Evolutionary conservation across 2,329 filamentous ascomycete genomes (phyloP), one percentile per base, ranked within the genome.

Genomic region (Penicillium sp.): DNA sequence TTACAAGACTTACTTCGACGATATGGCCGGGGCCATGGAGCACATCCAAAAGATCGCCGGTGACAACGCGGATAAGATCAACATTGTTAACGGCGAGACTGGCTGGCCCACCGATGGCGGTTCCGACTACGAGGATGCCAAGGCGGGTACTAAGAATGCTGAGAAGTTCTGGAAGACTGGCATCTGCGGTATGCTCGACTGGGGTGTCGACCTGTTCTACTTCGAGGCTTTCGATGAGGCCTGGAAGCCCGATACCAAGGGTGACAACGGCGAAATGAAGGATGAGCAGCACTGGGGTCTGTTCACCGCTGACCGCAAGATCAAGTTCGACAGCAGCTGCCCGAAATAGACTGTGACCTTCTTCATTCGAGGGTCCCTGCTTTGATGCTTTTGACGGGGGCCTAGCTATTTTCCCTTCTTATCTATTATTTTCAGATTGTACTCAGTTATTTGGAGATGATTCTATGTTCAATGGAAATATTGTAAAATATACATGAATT

Each of bases 161-260:
- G 70, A 79, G 58, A 76, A 72, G 23, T 90, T 84, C 76, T 89
- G 79, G 76, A 74, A 82, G 63, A 70, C 82, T 42, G 83, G 80
- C 59, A 80, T 88, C 65, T 89, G 87, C 70, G 80, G 80, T 47
- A 80, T 87, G 66, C 73, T 88, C 34, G 78, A 77, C 59, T 88
- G 84, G 83, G 84, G 84, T 56, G 78, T 84, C 59, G 87, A 88
- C 64, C 82, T 85, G 51, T 89, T 89, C 76, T 87, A 83, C 74
- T 90, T 90, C 62, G 86, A 89, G 78, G 86, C 86, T 40, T 88
- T 87, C 63, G 86, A 89, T 63, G 87, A 90, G 81, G 76, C 81
- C 55, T 88, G 84, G 84, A 89, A 89, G 81, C 84, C 86, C 50
- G 70, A 78, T 41, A 82, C 79, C 60, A 73, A 80, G 57, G 86